Conservation (phyloP, 129 eudicot genomes). For the Tagetes erecta region DNA sequence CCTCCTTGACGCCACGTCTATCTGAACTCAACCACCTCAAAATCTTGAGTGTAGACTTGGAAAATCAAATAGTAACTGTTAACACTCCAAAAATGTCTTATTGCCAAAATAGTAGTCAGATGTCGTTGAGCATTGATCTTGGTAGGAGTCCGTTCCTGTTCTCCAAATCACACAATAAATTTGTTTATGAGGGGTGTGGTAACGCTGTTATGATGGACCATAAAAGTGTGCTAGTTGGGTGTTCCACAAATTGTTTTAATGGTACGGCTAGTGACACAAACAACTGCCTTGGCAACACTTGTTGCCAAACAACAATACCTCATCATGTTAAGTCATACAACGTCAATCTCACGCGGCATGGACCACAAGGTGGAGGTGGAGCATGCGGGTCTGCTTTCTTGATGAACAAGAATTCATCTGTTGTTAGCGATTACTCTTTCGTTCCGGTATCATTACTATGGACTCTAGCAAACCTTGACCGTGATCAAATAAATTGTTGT, state of each 20-base stretch:
- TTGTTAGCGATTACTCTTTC: not conserved
- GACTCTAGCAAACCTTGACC: constrained; percentile 7
- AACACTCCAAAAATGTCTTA: not conserved
- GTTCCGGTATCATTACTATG: constrained; percentile 9
- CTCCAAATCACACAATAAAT: not conserved
- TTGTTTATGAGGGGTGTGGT: constrained; percentile 7
- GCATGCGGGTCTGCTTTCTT: not conserved
- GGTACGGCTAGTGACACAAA: not conserved
- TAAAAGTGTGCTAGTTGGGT: not conserved
- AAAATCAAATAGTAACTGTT: not conserved
- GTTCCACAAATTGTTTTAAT: not conserved
- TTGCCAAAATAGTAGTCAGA: not conserved
- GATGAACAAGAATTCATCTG: not conserved
- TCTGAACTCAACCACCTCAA: not conserved
- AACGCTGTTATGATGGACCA: not conserved
- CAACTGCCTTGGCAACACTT: not conserved
- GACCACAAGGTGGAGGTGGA: not conserved
- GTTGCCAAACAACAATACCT: not conserved
- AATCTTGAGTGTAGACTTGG: not conserved
- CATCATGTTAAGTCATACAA: not conserved
- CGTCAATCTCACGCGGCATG: not conserved
- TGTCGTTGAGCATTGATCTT: not conserved
- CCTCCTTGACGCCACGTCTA: not conserved
- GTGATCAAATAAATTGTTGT: not conserved
- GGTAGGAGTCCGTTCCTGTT: not conserved